Evolutionary conservation across 2,329 filamentous ascomycete genomes (phyloP).

Genomic region (Alternaria hordeiaustralica): DNA sequence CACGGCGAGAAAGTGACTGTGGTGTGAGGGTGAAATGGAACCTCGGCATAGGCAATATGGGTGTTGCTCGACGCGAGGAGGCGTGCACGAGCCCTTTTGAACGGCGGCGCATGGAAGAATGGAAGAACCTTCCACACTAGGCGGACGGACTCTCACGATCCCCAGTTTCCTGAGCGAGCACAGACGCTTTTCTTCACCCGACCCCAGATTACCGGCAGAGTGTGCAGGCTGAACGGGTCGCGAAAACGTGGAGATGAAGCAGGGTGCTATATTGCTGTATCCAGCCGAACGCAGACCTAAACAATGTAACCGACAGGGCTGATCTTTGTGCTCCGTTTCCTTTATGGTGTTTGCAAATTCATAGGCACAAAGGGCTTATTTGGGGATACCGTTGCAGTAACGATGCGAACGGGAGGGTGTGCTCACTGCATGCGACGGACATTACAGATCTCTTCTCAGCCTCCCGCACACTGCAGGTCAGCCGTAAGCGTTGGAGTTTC

Average conservation of each 20-base stretch:
- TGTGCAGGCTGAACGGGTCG: conserved; percentile 18
- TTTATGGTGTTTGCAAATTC: not conserved
- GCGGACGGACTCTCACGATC: conserved; percentile 2
- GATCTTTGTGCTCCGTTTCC: conserved; percentile 6
- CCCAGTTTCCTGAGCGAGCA: conserved; percentile 15
- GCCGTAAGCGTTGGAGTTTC: conserved; percentile 16
- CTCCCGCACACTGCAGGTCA: conserved; percentile 23
- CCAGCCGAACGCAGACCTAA: conserved; percentile 14
- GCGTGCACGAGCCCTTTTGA: not conserved
- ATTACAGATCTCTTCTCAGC: conserved; percentile 39
- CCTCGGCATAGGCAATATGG: conserved; percentile 1
- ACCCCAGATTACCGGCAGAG: conserved; percentile 22
- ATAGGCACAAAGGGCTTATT: not conserved
- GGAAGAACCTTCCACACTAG: conserved; percentile 18
- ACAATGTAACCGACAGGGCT: conserved; percentile 5
- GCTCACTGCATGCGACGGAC: conserved; percentile 40
- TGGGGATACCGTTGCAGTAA: not conserved
- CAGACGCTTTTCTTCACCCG: conserved; percentile 6
- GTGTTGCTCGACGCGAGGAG: conserved; percentile 8
- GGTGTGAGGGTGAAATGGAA: not conserved
- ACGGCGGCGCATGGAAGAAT: conserved; percentile 15
- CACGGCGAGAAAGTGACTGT: not conserved
- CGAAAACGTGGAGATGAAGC: conserved; percentile 9
- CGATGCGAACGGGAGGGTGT: conserved; percentile 27
- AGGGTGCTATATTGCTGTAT: not conserved